Conservation (phyloP, 768 basidiomycete species). For the Tulasnella sp. region DNA sequence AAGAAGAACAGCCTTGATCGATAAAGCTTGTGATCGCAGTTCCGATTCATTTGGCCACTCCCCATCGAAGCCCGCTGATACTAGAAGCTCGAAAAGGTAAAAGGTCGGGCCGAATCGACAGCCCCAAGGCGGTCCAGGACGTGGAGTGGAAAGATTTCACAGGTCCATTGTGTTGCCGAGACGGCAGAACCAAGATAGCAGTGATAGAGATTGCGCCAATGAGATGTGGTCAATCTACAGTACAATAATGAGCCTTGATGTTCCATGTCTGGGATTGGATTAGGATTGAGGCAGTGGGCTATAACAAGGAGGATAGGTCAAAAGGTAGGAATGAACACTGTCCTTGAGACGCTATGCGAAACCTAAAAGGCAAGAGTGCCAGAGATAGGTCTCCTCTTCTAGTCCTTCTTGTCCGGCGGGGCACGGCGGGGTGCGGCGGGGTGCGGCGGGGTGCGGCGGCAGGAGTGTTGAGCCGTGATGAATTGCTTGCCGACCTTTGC, state of each 20-base stretch:
- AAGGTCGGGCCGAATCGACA: not conserved
- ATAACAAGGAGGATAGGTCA: not conserved
- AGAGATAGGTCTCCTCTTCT: too few species aligned
- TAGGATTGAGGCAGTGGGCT: not conserved
- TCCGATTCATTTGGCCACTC: not conserved
- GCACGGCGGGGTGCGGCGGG: too few species aligned
- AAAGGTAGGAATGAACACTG: not conserved
- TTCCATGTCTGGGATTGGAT: not conserved
- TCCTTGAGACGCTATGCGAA: not conserved
- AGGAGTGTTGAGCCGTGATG: too few species aligned
- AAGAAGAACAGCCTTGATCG: not conserved
- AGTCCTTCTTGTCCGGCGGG: too few species aligned
- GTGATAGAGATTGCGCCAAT: not conserved
- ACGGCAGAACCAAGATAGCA: not conserved
- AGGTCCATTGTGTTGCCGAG: not conserved
- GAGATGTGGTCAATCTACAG: not conserved
- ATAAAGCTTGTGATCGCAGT: not conserved
- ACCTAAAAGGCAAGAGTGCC: not conserved
- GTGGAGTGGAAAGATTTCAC: not conserved
- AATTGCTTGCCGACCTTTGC: too few species aligned
- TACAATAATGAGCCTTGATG: not conserved
- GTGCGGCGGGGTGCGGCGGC: too few species aligned
- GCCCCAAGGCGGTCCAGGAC: not conserved
- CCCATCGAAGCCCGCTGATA: too few species aligned
- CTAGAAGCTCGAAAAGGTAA: not conserved